Percentiles rank a stretch among this genome's conserved stretches.
These are phyloP conservation scores for Hibiscus tridactylites DNA, from an alignment of 345 rosid species.

Conservation along the genomic window DNA sequence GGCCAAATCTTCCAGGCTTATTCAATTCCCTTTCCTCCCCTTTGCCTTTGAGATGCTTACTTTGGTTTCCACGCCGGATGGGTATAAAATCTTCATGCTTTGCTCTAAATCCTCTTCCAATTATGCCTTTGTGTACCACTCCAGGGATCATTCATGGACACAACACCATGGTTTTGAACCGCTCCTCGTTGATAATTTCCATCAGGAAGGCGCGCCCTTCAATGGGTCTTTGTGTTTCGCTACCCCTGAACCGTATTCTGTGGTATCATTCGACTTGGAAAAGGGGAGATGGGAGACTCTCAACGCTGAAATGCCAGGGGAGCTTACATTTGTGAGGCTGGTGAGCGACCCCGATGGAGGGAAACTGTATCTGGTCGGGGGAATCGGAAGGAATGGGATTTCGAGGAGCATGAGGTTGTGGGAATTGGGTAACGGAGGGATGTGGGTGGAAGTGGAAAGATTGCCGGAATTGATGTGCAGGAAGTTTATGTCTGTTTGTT, in stretches of 20 bases:
- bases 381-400: constrained; percentile 72
- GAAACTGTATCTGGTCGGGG: constrained; percentile 71
- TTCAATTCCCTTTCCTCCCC: constrained; percentile 55
- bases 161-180: constrained; percentile 35
- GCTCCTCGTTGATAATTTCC: constrained; percentile 28
- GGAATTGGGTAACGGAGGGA: constrained; percentile 35
- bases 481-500: constrained; percentile 76
- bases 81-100: constrained; percentile 59
- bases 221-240: constrained; percentile 50
- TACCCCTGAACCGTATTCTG: constrained; percentile 56
- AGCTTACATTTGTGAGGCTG: constrained; percentile 59
- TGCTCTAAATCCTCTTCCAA: constrained; percentile 29
- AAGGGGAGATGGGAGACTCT: constrained; percentile 37
- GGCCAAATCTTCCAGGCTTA: constrained; percentile 47
- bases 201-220: constrained; percentile 54
- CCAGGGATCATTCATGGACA: constrained; percentile 43
- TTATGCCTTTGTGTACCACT: constrained; percentile 51
- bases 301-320: constrained; percentile 31
- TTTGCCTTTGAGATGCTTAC: constrained; percentile 55
- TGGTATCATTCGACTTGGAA: constrained; percentile 39
- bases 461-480: constrained; percentile 71
- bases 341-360: constrained; percentile 35
- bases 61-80: constrained; percentile 38
- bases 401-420: constrained; percentile 67
- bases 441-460: constrained; percentile 51